Base-by-base conservation (phyloP, 164 flowering plant genomes). In the Vitis riparia region DNA sequence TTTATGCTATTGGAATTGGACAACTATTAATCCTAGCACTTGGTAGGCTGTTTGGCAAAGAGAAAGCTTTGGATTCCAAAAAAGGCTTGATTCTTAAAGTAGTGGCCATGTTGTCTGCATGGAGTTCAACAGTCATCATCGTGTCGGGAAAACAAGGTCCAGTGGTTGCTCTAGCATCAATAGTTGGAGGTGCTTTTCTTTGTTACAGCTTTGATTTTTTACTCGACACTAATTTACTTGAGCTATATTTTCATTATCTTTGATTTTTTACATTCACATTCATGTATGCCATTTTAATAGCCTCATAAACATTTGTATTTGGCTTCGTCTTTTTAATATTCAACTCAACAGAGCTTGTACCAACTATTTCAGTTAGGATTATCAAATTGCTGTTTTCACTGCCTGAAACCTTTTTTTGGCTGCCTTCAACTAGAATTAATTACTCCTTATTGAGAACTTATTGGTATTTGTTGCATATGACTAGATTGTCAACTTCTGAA, bases 121-220 rank as follows among this genome's bases (percentile, higher is more conserved):
- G 90, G 84, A 89, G 97, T 78, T 71, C 97, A 75, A 82, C 90
- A 23, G 65, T 93, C 65, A 84, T 96, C 62, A 29, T 93, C 61
- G 69, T 96, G 32, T 79, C 88, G 47, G 99, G 99, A 67, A 86
- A 89, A 75, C 98, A 93, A 80, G 99, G 99, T 32, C 76, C 97
- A 23, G 59, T 82, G 77, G 64, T 87, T 76, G 92, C 86, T 66
- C 71, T 96, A 51, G 80, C 86, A 74, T 80, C 83, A 53, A 32
- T 90, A 17, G 55, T 84, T 68, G 94, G 86, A 87, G 98, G 99
- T 94, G 79, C 52, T 63, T 75, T 49, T 68, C 16, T 14, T 15
- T 11, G 10, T 62, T 56, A 4, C 52, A 47, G 12, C 13, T 14
- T 59, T 62, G 3, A 15, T 63, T 11, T 32, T 51, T 13, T 56